Evolutionary conservation across 805 yeast species (phyloP), one percentile per base, ranked within the genome.

Genomic region (Cyberlindnera bimundalis): DNA sequence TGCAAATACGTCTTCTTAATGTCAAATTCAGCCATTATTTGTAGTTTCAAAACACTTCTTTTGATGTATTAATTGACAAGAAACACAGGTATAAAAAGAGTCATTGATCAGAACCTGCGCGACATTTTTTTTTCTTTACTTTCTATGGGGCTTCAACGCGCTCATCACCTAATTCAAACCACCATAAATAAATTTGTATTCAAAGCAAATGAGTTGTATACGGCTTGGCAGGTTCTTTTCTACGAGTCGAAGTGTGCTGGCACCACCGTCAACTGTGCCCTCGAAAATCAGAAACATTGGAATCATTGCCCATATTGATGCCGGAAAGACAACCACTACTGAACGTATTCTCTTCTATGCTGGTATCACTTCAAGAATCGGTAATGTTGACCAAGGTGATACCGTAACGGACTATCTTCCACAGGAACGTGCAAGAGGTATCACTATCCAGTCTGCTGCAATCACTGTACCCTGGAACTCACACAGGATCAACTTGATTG

Each of bases 241-340:
- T 15, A 38, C 46, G n/a, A 3, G 31, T 2, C 17, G 26, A 4
- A 12, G 16, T 9, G 33, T 15, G 16, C 27, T 23, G 12, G 34
- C 31, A 2, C 28, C 34, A 2, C 18, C 25, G 13, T 25, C 35
- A 15, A 16, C 35, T 2, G 33, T 40, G 19, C 29, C 49, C 3
- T n/a, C 43, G 20, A 52, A 66, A 39, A 74, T 84, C 18, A 68
- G 99, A 45, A 91, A 93, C 62, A 86, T 93, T 25, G 99, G 99
- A 2, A 88, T 93, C 52, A 89, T 93, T 29, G 99, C 99, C n/a
- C 99, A 93, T 60, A 93, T 93, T 39, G 99, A 93, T 68, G 99
- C 99, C 3, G 99, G 99, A 0, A 93, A 93, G 62, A 93, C 99
- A 4, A 93, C 99, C 2, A 90, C 99, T 1, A 91, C 99, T 0